phyloP scores from a whole-genome alignment of 2,329 filamentous ascomycete species.

The Alternaria alternata region DNA sequence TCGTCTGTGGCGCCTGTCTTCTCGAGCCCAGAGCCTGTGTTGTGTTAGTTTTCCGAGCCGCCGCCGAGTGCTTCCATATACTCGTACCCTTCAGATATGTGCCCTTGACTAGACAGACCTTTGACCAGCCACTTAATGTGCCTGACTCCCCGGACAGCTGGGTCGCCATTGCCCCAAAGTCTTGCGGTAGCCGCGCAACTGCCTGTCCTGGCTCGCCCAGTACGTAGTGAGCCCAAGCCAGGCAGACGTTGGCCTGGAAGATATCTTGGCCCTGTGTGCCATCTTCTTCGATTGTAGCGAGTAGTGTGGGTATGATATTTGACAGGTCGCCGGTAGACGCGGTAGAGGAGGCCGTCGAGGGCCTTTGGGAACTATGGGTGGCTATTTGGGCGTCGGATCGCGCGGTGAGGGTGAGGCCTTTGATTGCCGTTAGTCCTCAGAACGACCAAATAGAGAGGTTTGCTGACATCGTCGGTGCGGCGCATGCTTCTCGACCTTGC shows the following conservation, averaged over 20 bases:
- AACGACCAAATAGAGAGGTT: conserved; percentile 7
- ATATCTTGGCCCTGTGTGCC: conserved; percentile 60
- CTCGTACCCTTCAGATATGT: conserved; percentile 76
- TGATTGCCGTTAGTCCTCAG: conserved; percentile 27
- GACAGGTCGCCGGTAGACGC: conserved; percentile 38
- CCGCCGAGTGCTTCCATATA: background rate
- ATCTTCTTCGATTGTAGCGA: conserved; percentile 52
- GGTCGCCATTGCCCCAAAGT: conserved; percentile 56
- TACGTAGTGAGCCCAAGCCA: conserved; percentile 86
- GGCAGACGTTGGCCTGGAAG: conserved; percentile 81
- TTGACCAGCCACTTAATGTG: conserved; percentile 75
- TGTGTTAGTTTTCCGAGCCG: conserved; percentile 14
- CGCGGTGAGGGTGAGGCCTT: conserved; percentile 58
- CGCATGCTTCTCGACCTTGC: conserved; percentile 95
- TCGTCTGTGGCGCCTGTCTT: conserved; percentile 57
- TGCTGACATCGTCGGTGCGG: conserved; percentile 80
- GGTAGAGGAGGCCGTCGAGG: conserved; percentile 53
- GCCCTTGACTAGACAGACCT: conserved; percentile 80
- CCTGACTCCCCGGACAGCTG: conserved; percentile 42
- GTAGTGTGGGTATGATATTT: conserved; percentile 52
- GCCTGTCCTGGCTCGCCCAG: conserved; percentile 73
- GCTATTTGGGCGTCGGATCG: conserved; percentile 57
- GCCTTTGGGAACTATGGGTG: conserved; percentile 52
- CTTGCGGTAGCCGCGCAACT: conserved; percentile 68
- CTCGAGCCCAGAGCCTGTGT: conserved; percentile 57